Conservation (phyloP, 345 rosid species). For the Citrus inodora region DNA sequence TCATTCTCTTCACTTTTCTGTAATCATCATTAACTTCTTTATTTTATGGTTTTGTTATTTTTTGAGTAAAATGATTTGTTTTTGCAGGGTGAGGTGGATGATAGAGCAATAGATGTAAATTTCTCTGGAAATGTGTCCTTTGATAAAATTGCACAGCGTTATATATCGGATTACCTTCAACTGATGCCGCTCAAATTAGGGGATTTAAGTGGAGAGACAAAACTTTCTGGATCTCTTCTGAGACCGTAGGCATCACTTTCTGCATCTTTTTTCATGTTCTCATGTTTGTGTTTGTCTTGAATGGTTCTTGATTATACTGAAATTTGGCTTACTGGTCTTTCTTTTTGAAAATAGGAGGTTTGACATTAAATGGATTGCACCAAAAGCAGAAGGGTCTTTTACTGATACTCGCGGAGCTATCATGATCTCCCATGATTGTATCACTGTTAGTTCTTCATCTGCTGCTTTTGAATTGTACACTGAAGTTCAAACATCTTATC, state of each 20-base stretch:
- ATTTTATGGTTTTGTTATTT: neutral
- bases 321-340: constrained; percentile 12
- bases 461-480: constrained; percentile 81
- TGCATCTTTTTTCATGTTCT: constrained; percentile 9
- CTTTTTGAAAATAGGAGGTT: constrained; percentile 68
- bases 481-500: constrained; percentile 75
- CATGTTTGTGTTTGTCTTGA: constrained; percentile 13
- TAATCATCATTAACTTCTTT: neutral
- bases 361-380: constrained; percentile 93
- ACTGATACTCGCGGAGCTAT: constrained; percentile 97
- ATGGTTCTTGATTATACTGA: constrained; percentile 9
- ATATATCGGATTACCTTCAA: constrained; percentile 65
- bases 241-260: constrained; percentile 67
- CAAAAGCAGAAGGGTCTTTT: constrained; percentile 97
- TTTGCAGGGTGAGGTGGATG: constrained; percentile 90
- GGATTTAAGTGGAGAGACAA: constrained; percentile 90
- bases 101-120: constrained; percentile 83
- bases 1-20: neutral
- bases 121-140: constrained; percentile 79
- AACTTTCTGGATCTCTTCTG: constrained; percentile 89
- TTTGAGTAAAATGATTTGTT: constrained; percentile 15
- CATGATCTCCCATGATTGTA: constrained; percentile 81
- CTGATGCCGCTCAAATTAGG: constrained; percentile 70
- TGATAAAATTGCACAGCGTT: constrained; percentile 76
- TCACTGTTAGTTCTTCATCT: constrained; percentile 77